Conservation (phyloP, 345 rosid species). For the Sisymbrium altissimum region DNA sequence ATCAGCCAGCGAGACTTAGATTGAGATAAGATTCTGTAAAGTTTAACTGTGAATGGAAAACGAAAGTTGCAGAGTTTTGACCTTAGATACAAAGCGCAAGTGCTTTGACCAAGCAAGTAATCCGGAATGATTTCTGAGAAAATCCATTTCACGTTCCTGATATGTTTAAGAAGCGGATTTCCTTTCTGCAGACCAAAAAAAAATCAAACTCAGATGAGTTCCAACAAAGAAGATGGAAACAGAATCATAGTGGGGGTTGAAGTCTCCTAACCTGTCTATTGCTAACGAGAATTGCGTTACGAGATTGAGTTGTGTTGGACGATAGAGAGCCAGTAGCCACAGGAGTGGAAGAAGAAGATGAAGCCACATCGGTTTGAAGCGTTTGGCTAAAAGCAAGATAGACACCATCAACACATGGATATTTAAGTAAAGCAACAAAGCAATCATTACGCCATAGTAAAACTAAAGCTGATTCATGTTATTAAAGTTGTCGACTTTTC, state of each 20-base stretch:
- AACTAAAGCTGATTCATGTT: not conserved
- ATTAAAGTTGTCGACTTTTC: not conserved
- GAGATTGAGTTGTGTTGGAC: conserved; percentile 40
- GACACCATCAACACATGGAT: not conserved
- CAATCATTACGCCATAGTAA: not conserved
- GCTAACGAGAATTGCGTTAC: conserved; percentile 87
- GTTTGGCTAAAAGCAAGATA: conserved; percentile 34
- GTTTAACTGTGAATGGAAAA: not conserved
- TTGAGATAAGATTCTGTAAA: not conserved
- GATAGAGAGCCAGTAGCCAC: conserved; percentile 32
- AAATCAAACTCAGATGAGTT: not conserved
- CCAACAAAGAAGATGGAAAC: not conserved
- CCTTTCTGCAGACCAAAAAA: conserved; percentile 65
- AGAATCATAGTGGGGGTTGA: not conserved
- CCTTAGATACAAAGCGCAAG: conserved; percentile 93
- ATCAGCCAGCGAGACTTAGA: not conserved
- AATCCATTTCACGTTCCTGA: conserved; percentile 80
- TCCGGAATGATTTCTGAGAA: conserved; percentile 77
- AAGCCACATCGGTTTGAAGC: conserved; percentile 38
- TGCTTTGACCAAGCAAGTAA: conserved; percentile 71
- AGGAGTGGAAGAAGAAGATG: conserved; percentile 40
- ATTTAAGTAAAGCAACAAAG: not conserved
- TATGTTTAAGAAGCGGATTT: conserved; percentile 84
- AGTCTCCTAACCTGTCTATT: conserved; percentile 65
- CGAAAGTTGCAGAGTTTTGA: conserved; percentile 15